A percentile compares a stretch with the other conserved stretches of the same genome.
Evolutionary conservation across 1,284 basidiomycete genomes (phyloP).

Genomic region (Naganishia cerealis): DNA sequence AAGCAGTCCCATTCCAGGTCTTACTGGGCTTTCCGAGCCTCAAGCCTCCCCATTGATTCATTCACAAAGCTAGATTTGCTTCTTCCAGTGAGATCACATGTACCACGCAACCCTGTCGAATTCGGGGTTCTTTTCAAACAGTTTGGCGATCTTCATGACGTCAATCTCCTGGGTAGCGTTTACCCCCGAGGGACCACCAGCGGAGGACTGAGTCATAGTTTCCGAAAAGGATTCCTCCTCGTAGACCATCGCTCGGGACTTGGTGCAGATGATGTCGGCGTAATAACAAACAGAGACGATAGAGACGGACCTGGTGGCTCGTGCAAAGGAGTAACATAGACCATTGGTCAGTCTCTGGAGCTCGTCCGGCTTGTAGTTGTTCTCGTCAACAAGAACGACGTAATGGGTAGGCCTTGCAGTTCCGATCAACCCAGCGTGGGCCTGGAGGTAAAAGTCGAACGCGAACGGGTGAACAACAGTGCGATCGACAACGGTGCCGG

Average conservation of each 20-base stretch:
- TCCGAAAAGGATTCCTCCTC: slow-evolving; percentile 27
- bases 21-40: slow-evolving; percentile 2
- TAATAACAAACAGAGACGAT: slow-evolving; percentile 33
- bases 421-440: slow-evolving; percentile 45
- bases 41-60: neutral
- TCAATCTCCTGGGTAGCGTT: slow-evolving; percentile 18
- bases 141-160: slow-evolving; percentile 26
- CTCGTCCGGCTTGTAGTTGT: slow-evolving; percentile 29
- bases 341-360: slow-evolving; percentile 30
- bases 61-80: neutral
- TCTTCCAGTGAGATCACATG: slow-evolving; percentile 16
- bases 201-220: slow-evolving; percentile 22
- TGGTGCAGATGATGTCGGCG: slow-evolving; percentile 33
- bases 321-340: slow-evolving; percentile 32
- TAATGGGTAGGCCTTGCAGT: slow-evolving; percentile 56
- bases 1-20: neutral
- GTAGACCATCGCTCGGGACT: slow-evolving; percentile 31
- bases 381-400: slow-evolving; percentile 30
- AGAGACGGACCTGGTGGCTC: slow-evolving; percentile 31
- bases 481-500: slow-evolving; percentile 49
- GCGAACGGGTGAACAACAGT: slow-evolving; percentile 54
- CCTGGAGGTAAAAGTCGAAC: slow-evolving; percentile 54
- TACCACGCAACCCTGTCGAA: slow-evolving; percentile 30
- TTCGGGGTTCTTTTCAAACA: slow-evolving; percentile 26
- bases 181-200: slow-evolving; percentile 6